Base-by-base conservation (phyloP, 768 basidiomycete genomes). In the Suillus luteus region DNA sequence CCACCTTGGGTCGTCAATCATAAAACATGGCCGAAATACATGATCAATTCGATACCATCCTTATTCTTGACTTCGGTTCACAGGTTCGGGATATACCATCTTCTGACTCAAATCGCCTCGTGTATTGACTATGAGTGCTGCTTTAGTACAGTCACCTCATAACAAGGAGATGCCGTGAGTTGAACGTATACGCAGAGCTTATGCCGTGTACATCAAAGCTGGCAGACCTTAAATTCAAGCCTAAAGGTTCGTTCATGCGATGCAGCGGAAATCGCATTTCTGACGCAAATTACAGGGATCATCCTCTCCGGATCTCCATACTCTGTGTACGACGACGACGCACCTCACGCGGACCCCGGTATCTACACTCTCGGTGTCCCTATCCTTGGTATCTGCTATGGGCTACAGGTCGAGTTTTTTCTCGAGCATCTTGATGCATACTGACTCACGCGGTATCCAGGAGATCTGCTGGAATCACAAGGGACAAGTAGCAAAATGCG, bases 241-340 rank as follows among this genome's bases (percentile, higher is more conserved):
- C 97, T 0, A 96, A 95, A 82, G 97, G 96, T 94, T 69, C 52
- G 43, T 33, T n/a, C 14, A 52, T 51, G 17, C n/a, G 0, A 52
- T 10, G 11, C 17, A 52, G 11, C 10, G 19, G 19, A 65, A 41
- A 33, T 43, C 48, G 15, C 22, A 7, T 22, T 40, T 44, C 48
- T 55, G 35, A 58, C 60, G 8, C 37, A 24, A 12, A 15, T 27
- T 38, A 52, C 65, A 91, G 96, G 96, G 63, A 90, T 99, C 75
- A 98, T 99, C 71, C 84, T 99, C 44, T 98, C 96, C 44, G 97
- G 97, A 49, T 98, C 97, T 1, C 97, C 97, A 0, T 99, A 96
- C 79, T 99, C 96, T 38, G 97, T 99, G 22, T 99, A 98, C 76
- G 97, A 96, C 67, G 76, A 84, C 35, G 96, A 88, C 66, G 89